These are phyloP conservation scores for Inga laurina DNA, from an alignment of 306 rosid species.

Conservation along the genomic window DNA sequence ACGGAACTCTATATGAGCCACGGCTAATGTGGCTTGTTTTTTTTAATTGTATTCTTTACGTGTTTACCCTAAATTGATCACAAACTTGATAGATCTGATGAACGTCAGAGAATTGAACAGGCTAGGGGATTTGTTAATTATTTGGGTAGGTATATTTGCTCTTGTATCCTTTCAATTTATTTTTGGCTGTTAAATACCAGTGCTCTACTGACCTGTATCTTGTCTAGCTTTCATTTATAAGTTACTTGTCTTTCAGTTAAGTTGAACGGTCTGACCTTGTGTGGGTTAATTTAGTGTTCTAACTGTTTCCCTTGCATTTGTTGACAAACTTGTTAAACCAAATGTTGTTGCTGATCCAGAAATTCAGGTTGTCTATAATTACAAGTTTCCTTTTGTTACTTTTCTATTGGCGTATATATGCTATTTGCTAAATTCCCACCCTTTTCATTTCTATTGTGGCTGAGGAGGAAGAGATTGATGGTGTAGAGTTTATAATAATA, in stretches of 20 bases:
- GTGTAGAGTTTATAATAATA: conserved; percentile 74
- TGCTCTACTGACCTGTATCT: neutral
- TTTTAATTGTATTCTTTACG: too few relatives aligned
- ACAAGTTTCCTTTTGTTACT: conserved; percentile 22
- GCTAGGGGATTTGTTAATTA: conserved; percentile 75
- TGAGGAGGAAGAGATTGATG: conserved; percentile 84
- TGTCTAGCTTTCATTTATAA: neutral
- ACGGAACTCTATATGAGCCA: neutral
- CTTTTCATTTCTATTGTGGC: conserved; percentile 18
- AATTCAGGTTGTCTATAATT: conserved; percentile 57
- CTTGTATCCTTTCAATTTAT: neutral
- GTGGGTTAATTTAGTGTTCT: conserved; percentile 37
- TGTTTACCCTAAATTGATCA: conserved; percentile 55
- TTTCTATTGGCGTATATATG: conserved; percentile 7
- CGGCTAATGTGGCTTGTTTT: neutral
- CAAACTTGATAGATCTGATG: conserved; percentile 90
- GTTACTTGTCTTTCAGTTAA: neutral
- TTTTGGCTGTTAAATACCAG: neutral
- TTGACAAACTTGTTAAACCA: conserved; percentile 77
- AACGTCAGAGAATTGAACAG: conserved; percentile 78
- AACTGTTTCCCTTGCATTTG: conserved; percentile 90
- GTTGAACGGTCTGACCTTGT: neutral
- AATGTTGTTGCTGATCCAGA: conserved; percentile 90
- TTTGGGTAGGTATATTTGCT: conserved; percentile 76
- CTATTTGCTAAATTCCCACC: conserved; percentile 25